Conservation (phyloP, 768 basidiomycete genomes). For the Lentinus brumalis region DNA sequence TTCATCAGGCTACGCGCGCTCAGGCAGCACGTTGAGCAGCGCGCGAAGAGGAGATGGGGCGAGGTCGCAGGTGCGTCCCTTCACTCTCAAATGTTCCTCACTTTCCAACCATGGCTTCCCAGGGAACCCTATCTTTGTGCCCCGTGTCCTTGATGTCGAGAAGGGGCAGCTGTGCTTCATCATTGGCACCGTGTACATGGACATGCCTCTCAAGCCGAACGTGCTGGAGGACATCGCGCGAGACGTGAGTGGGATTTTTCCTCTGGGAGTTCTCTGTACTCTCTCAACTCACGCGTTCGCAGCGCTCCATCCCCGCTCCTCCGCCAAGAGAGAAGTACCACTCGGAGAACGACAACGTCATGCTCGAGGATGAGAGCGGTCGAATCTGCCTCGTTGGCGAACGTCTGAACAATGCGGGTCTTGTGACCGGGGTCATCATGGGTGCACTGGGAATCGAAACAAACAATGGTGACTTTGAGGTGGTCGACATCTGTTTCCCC, state of each 20-base stretch:
- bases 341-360: slow-evolving; percentile 76
- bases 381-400: slow-evolving; percentile 87
- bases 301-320: slow-evolving; percentile 91
- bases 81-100: neutral
- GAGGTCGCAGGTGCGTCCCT: slow-evolving; percentile 41
- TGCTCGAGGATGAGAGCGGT: slow-evolving; percentile 96
- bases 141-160: slow-evolving; percentile 83
- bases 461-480: slow-evolving; percentile 87
- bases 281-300: neutral
- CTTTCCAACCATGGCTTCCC: neutral
- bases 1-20: slow-evolving; percentile 59
- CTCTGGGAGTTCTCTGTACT: neutral
- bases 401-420: slow-evolving; percentile 52
- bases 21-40: slow-evolving; percentile 46
- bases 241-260: slow-evolving; percentile 62
- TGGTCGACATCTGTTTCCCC: slow-evolving; percentile 83
- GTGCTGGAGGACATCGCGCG: slow-evolving; percentile 94
- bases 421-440: slow-evolving; percentile 92
- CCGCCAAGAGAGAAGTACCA: slow-evolving; percentile 74
- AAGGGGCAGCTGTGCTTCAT: slow-evolving; percentile 88
- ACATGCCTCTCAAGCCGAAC: slow-evolving; percentile 98
- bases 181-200: slow-evolving; percentile 95
- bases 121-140: slow-evolving; percentile 74
- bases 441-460: slow-evolving; percentile 92
- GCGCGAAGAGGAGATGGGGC: slow-evolving; percentile 55